phyloP scores from a whole-genome alignment of 176 grass and related monocot species.

The Poa pratensis region DNA sequence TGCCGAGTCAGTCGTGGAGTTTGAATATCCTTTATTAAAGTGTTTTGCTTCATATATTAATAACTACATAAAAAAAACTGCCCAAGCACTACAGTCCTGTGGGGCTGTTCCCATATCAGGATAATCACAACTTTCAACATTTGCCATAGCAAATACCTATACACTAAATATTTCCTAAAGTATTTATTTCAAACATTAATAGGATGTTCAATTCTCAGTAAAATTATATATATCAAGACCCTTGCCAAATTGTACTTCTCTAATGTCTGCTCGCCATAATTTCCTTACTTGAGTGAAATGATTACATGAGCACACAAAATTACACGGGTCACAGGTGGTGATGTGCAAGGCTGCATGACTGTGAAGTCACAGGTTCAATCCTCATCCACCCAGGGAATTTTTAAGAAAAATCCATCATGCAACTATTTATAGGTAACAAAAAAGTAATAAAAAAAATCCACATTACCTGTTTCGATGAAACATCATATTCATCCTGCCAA shows the following conservation, averaged over 20 bases:
- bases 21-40: conserved; percentile 3
- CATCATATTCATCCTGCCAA: conserved; percentile 85
- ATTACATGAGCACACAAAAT: conserved; percentile 26
- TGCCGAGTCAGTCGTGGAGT: background rate
- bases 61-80: conserved; percentile 20
- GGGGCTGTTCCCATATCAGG: background rate
- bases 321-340: background rate
- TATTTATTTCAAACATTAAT: background rate
- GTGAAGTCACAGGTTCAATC: conserved; percentile 1
- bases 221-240: conserved; percentile 11
- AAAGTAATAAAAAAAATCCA: background rate
- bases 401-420: background rate
- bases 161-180: background rate
- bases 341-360: background rate
- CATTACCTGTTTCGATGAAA: conserved; percentile 90
- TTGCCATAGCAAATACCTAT: conserved; percentile 6
- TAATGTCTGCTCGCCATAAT: background rate
- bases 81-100: conserved; percentile 19
- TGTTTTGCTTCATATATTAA: conserved; percentile 7
- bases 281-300: conserved; percentile 3
- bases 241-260: conserved; percentile 17
- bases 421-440: conserved; percentile 5
- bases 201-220: background rate
- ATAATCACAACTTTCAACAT: background rate
- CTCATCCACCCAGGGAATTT: background rate